Percentiles rank a stretch among this genome's conserved stretches.
These are phyloP conservation scores for Solanum clarkiae DNA, from an alignment of 257 asterid genomes.

Conservation along the genomic window DNA sequence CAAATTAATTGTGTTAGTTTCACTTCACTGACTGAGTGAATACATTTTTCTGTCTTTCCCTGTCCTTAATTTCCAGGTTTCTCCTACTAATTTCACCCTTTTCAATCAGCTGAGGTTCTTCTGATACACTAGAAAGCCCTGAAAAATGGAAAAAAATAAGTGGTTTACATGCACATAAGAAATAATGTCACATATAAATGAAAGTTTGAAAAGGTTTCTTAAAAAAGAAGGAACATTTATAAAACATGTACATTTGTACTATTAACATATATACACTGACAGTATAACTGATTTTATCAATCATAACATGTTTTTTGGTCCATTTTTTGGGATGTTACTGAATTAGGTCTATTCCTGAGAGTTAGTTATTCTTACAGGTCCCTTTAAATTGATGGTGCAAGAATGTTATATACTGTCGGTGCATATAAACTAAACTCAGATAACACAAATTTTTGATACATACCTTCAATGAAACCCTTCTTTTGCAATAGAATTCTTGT, in stretches of 20 bases:
- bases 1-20: neutral
- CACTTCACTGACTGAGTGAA: neutral
- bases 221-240: neutral
- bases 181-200: neutral
- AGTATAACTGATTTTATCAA: neutral
- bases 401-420: neutral
- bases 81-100: slow-evolving; percentile 20
- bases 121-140: slow-evolving; percentile 41
- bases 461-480: slow-evolving; percentile 29
- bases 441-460: neutral
- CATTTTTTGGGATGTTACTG: neutral
- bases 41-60: neutral
- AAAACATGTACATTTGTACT: too few relatives aligned
- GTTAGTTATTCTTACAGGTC: too few relatives aligned
- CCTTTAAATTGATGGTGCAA: neutral
- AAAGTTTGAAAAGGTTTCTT: neutral
- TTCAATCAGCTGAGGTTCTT: slow-evolving; percentile 27
- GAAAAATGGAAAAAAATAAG: neutral
- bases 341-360: neutral
- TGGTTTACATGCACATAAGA: neutral
- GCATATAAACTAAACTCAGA: neutral
- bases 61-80: slow-evolving; percentile 2
- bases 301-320: neutral
- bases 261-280: too few relatives aligned
- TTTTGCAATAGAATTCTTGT: slow-evolving; percentile 9